Conservation (phyloP, 78 protist species). For the Dictyostelium capitatum region DNA sequence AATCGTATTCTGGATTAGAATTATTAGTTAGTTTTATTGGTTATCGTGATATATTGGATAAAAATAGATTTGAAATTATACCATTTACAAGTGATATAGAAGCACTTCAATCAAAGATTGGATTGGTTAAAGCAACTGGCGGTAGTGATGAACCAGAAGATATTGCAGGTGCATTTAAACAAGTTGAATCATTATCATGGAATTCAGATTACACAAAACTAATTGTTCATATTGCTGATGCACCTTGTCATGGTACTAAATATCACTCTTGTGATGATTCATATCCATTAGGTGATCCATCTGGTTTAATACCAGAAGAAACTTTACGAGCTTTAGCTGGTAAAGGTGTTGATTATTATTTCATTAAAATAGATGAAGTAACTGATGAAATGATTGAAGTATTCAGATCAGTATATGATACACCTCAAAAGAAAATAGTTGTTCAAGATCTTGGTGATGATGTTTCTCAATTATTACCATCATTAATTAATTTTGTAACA, state of each 20-base stretch:
- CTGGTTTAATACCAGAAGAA: not conserved
- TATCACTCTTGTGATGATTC: not conserved
- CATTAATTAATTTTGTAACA: too few species aligned
- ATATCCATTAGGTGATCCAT: not conserved
- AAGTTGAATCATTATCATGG: not conserved
- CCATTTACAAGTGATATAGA: not conserved
- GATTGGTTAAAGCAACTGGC: not conserved
- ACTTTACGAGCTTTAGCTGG: not conserved
- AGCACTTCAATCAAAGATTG: not conserved
- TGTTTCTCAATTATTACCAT: too few species aligned
- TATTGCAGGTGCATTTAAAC: not conserved
- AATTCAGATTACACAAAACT: not conserved
- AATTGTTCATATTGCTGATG: not conserved
- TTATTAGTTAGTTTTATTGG: not conserved
- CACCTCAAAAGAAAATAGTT: not conserved
- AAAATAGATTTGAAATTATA: not conserved
- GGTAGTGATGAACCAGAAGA: not conserved
- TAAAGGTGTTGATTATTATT: constrained; percentile 3
- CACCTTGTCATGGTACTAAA: constrained; percentile 14
- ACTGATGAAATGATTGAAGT: not conserved
- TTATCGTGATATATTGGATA: not conserved
- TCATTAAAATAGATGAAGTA: not conserved
- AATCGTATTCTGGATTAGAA: not conserved
- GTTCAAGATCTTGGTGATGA: not conserved
- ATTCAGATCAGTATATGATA: not conserved